phyloP scores from a whole-genome alignment of 805 yeast species.

The Ogataea nakhonphanomensis region DNA sequence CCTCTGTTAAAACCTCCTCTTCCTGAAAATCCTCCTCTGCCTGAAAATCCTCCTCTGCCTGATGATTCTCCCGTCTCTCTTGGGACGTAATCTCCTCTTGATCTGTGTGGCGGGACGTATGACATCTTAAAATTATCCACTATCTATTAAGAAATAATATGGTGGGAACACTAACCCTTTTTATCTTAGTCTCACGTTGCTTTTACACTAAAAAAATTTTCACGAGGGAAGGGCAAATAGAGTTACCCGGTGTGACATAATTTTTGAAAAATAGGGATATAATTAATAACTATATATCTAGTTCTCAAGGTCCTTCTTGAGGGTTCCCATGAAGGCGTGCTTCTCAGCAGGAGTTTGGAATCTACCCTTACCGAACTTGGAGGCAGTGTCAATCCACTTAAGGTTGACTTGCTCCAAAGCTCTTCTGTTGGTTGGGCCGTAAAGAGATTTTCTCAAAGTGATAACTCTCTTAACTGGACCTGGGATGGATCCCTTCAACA shows the following conservation, averaged over 20 bases:
- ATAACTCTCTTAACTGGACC: constrained; percentile 99
- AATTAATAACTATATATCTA: constrained; percentile 9
- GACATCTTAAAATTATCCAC: constrained; percentile 24
- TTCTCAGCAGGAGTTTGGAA: constrained; percentile 99
- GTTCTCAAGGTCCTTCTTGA: constrained; percentile 85
- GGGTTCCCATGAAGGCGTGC: constrained; percentile 99
- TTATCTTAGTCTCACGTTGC: constrained; percentile 12
- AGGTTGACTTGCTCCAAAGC: constrained; percentile 94
- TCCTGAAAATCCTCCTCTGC: constrained; percentile 30
- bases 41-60: constrained; percentile 28
- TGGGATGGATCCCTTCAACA: constrained; percentile 98
- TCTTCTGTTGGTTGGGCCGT: constrained; percentile 96
- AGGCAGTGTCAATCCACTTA: constrained; percentile 99
- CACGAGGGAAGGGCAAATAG: constrained; percentile 6
- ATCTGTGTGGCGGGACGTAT: constrained; percentile 50
- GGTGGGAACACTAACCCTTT: constrained; percentile 10
- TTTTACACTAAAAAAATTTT: constrained; percentile 10
- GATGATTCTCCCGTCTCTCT: constrained; percentile 24
- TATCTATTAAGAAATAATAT: constrained; percentile 12
- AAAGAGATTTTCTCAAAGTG: constrained; percentile 97
- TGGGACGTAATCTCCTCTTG: constrained; percentile 27
- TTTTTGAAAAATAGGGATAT: constrained; percentile 4
- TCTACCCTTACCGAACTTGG: constrained; percentile 99
- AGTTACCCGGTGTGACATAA: constrained; percentile 7
- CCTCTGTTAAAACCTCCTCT: constrained; percentile 28